Evolutionary conservation across 148 eudicot genomes (phyloP), one percentile per base, ranked within the genome.

Genomic region (Oxyria digyna): DNA sequence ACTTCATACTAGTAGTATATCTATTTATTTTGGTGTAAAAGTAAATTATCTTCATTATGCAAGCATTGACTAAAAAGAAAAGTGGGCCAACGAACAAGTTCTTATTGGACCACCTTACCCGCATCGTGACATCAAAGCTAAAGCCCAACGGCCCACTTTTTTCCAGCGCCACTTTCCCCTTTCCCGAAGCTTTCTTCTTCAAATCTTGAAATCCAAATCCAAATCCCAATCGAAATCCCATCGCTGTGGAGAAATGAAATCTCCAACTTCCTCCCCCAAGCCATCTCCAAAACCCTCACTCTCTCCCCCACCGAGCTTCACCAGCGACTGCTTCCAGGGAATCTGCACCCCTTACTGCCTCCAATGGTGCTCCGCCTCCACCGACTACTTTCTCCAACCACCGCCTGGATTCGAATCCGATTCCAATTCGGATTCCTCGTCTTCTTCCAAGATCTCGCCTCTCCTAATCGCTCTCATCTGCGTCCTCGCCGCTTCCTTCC

Each of bases 381-480:
- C 63, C 73, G 23, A 35, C 23, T 18, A 17, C 37, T 29, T 32
- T 50, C 29, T 4, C 38, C 65, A 29, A 76, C 81, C 6, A 69
- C 84, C 6, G 81, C 81, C 3, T 78, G 86, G 69, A 4, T 15
- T 26, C 8, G 17, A 8, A 14, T 74, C 6, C 83, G 87, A 75
- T 31, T 15, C 65, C 8, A 6, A 8, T 14, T 74, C 6, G 81
- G 87, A 75, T 31, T 15, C 65, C 0, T 15, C 18, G 14, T 71
- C 71, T 18, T 29, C 65, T n/a, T 71, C 83, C 5, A 23, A 72
- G 66, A 80, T 89, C 71, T 87, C 96, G 0, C 98, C 98, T 13
- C 72, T 92, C 1, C 73, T 92, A 68, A 84, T 87, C 0, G 81
- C 89, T 0, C 37, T 92, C 23, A 89, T 92, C 65, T 89, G 91